Base-by-base conservation (phyloP, 140 eudicot genomes). In the Anethum foeniculum region DNA sequence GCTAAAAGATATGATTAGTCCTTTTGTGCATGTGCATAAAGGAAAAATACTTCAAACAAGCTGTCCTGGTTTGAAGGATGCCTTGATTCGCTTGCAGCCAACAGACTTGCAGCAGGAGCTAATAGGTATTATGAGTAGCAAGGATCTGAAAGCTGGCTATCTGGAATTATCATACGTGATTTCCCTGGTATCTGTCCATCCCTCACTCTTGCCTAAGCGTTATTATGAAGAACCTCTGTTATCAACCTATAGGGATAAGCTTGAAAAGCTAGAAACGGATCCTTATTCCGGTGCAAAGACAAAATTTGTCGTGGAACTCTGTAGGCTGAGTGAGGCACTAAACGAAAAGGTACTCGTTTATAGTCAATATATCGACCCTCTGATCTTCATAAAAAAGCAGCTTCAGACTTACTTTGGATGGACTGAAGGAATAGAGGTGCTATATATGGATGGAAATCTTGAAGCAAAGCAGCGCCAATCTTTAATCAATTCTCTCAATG, bases 11-110 rank as follows among this genome's bases (percentile, higher is more conserved):
- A 72, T 68, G 28, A 89, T 94, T 46, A 52, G 84, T 4, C 93
- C 97, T 18, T 92, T 94, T 83, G 97, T 94, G 77, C 89, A 90
- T 78, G 87, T 88, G 16, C 90, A 92, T 78, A 86, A 88, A 82
- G 94, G 94, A 43, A 83, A 71, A 60, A 88, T 94, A 79, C 90
- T 84, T 62, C 48, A 87, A 69, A 30, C 14, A 30, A 90, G 74
- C 77, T 91, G 92, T 72, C 94, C 86, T 0, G 94, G 97, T 13
- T 80, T 90, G 51, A 85, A 73, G 69, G 86, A 87, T 27, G 54
- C 83, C 4, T 79, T 89, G 10, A 75, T 92, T 77, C 44, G 85
- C 47, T 68, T 94, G 13, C 84, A 81, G 16, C 98, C 97, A 2
- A 79, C 83, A 15, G 62, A 80, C 0, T 68, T 90, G 56, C 98